phyloP scores from a whole-genome alignment of 441 rosid species.

The Populus trichocarpa region DNA sequence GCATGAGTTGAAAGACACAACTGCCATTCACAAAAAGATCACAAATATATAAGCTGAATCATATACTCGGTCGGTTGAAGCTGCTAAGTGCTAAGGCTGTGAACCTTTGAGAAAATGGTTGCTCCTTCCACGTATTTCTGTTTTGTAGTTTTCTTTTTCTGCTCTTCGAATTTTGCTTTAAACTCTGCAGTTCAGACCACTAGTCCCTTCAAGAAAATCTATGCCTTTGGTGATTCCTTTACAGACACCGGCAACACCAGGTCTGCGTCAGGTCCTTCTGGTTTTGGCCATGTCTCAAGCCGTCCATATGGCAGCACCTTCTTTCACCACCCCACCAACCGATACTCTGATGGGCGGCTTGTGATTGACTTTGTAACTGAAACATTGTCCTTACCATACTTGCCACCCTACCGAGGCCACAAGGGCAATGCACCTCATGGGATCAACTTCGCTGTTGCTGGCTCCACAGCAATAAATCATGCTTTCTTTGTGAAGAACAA shows the following conservation, averaged over 20 bases:
- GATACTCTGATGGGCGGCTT: slow-evolving; percentile 90
- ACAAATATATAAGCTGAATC: not conserved
- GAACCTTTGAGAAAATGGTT: slow-evolving; percentile 13
- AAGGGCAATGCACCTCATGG: slow-evolving; percentile 35
- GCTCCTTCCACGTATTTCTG: slow-evolving; percentile 12
- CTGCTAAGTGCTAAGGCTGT: not conserved
- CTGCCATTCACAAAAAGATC: not conserved
- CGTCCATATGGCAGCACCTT: slow-evolving; percentile 74
- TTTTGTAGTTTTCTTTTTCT: slow-evolving; percentile 17
- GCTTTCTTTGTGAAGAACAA: slow-evolving; percentile 74
- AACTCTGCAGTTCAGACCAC: slow-evolving; percentile 10
- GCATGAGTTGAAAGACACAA: not conserved
- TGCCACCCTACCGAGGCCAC: slow-evolving; percentile 59
- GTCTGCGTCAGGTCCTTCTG: slow-evolving; percentile 55
- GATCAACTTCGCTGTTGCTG: slow-evolving; percentile 89
- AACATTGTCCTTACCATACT: slow-evolving; percentile 55
- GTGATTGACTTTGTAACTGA: slow-evolving; percentile 81
- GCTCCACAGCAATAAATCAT: slow-evolving; percentile 73
- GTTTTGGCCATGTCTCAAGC: slow-evolving; percentile 74
- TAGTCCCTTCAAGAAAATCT: slow-evolving; percentile 61
- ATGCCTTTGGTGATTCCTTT: slow-evolving; percentile 90
- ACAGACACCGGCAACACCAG: slow-evolving; percentile 94
- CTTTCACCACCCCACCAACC: slow-evolving; percentile 76
- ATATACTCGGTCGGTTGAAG: not conserved
- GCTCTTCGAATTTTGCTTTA: slow-evolving; percentile 14